Conservation (phyloP, 768 basidiomycete genomes). For the Naganishia onofrii region DNA sequence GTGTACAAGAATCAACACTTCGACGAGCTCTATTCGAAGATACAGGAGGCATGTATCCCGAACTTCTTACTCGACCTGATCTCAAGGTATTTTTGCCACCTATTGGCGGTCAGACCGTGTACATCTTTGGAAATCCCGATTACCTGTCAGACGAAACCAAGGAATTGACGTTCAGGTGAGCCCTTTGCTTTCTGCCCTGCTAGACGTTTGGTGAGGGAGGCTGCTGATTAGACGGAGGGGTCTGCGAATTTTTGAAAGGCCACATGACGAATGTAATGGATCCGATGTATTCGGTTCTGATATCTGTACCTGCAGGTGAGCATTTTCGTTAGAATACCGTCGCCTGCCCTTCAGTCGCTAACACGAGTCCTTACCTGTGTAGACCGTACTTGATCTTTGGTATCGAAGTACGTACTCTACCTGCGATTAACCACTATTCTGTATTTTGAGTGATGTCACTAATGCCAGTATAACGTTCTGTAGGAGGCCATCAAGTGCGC, state of each 20-base stretch:
- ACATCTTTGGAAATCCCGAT: conserved; percentile 88
- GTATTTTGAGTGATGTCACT: not conserved
- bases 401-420: conserved; percentile 56
- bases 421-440: too few species aligned
- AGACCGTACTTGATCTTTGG: conserved; percentile 90
- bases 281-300: conserved; percentile 90
- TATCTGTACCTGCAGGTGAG: conserved; percentile 43
- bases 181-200: not conserved
- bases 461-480: not conserved
- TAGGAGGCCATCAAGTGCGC: conserved; percentile 85
- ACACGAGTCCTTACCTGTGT: conserved; percentile 72
- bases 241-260: too few species aligned
- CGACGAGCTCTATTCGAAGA: conserved; percentile 84
- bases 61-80: conserved; percentile 89
- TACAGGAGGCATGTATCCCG: conserved; percentile 60
- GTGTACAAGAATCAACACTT: conserved; percentile 78
- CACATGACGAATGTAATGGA: conserved; percentile 92
- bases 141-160: conserved; percentile 54
- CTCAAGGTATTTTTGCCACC: conserved; percentile 95
- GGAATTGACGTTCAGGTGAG: conserved; percentile 44
- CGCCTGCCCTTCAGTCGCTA: not conserved
- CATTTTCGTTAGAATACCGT: not conserved
- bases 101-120: conserved; percentile 81
- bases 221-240: not conserved
- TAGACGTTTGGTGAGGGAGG: not conserved